Conservation (phyloP, 805 yeast genomes). For the Saccharomycopsis olivae region DNA sequence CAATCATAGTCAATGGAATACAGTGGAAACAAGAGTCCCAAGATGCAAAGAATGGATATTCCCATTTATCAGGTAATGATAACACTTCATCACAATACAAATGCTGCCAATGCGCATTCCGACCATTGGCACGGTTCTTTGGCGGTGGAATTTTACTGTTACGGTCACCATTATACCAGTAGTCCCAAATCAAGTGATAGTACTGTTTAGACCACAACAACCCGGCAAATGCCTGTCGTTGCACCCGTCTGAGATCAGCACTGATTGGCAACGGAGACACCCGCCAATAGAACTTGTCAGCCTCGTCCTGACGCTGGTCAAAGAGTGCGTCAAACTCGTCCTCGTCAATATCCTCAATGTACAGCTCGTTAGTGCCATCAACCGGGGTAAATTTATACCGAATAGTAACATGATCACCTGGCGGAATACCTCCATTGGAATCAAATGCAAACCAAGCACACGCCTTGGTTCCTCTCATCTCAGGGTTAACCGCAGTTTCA, state of each 20-base stretch:
- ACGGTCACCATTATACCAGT: slow-evolving; percentile 86
- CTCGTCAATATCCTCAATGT: slow-evolving; percentile 47
- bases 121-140: slow-evolving; percentile 69
- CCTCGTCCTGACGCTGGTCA: slow-evolving; percentile 69
- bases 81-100: slow-evolving; percentile 78
- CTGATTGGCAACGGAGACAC: slow-evolving; percentile 77
- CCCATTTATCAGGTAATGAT: slow-evolving; percentile 93
- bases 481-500: slow-evolving; percentile 58
- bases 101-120: slow-evolving; percentile 85
- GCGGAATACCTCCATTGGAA: slow-evolving; percentile 66
- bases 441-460: slow-evolving; percentile 79
- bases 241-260: slow-evolving; percentile 69
- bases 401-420: slow-evolving; percentile 79
- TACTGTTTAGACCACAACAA: slow-evolving; percentile 89
- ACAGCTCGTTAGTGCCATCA: slow-evolving; percentile 2
- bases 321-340: slow-evolving; percentile 61
- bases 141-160: slow-evolving; percentile 66
- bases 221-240: slow-evolving; percentile 92
- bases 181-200: slow-evolving; percentile 74
- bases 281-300: slow-evolving; percentile 88
- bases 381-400: slow-evolving; percentile 48
- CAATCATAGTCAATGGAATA: slow-evolving; percentile 85
- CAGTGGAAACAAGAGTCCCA: slow-evolving; percentile 98
- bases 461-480: slow-evolving; percentile 65
- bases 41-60: slow-evolving; percentile 91